Percentiles rank a stretch among this genome's conserved stretches.
These are phyloP conservation scores for Trebouxia sp. DNA, from an alignment of 139 green algal genomes.

Conservation along the genomic window DNA sequence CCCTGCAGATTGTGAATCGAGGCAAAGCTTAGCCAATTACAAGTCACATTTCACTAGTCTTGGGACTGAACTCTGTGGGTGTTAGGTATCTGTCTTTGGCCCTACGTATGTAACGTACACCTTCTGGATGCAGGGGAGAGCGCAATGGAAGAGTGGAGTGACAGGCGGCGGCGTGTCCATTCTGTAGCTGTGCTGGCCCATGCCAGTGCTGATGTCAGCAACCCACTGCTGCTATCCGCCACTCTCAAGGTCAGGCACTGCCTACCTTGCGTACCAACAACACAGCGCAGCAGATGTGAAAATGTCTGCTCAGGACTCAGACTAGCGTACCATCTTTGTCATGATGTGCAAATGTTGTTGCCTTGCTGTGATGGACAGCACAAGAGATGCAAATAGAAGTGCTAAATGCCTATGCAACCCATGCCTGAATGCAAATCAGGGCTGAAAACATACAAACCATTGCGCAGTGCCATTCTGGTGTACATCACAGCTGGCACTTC, in stretches of 20 bases:
- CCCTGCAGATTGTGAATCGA: too few species aligned
- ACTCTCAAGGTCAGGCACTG: slow-evolving; percentile 51
- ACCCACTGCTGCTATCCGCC: slow-evolving; percentile 56
- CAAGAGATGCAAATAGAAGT: background rate
- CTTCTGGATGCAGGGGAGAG: background rate
- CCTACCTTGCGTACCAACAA: too few species aligned
- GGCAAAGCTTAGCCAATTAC: too few species aligned
- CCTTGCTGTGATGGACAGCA: background rate
- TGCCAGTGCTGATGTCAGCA: slow-evolving; percentile 54
- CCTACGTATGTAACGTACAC: background rate
- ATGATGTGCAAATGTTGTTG: background rate
- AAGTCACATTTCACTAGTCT: too few species aligned
- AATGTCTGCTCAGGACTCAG: background rate
- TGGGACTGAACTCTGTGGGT: too few species aligned
- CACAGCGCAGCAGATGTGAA: too few species aligned
- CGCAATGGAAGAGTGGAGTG: slow-evolving; percentile 27
- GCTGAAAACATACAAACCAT: too few species aligned
- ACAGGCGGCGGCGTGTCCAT: slow-evolving; percentile 43
- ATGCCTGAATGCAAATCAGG: background rate
- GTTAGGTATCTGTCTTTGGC: background rate
- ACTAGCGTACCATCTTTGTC: background rate
- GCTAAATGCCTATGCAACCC: background rate
- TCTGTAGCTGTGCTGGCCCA: slow-evolving; percentile 56
- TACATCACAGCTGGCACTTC: background rate
- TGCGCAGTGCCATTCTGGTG: background rate